Evolutionary conservation across 2,329 filamentous ascomycete species (phyloP), one percentile per base, ranked within the genome.

Genomic region (Thelonectria rubi): DNA sequence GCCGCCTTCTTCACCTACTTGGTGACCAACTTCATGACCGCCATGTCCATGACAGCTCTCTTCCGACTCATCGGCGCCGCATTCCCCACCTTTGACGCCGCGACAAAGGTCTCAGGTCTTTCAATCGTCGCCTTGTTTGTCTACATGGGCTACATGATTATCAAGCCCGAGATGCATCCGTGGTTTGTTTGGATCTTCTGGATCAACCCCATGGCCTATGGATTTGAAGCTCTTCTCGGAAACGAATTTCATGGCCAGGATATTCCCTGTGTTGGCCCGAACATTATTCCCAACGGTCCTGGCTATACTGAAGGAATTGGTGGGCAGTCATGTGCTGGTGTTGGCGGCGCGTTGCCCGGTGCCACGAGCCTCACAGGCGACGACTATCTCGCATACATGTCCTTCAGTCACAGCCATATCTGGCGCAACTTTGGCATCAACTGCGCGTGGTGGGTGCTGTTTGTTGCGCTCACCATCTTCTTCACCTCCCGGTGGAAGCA

Each of bases 151-250:
- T 90, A 89, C 65, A 80, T 84, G 6, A 84, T 90, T 48, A 82
- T 83, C 0, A 83, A 84, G 58, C 81, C 82, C 0, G 77, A 86
- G 52, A 82, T 86, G 30, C 70, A 85, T 62, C 74, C 78, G 60
- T 91, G 89, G 89, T 89, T 90, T 51, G 82, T 84, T 9, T 91
- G 88, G 88, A 79, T 91, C 15, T 83, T 82, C 57, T 89, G 83
- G 75, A 75, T 89, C 46, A 90, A 91, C 53, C 88, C 88, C 0
- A 75, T 91, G 3, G 82, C 81, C 21, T 92, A 91, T 71, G 83
- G 84, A 3, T 91, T 88, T 54, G 89, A 91, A 70, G 82, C 82
- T 0, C 77, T 90, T 32, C 67, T 87, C 37, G 74, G 81, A 1
- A 87, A 86, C 63, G 84, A 88, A 62, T 81, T 87, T 51, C 73